Evolutionary conservation across 805 yeast species (phyloP).

Genomic region (Teunomyces cretensis): DNA sequence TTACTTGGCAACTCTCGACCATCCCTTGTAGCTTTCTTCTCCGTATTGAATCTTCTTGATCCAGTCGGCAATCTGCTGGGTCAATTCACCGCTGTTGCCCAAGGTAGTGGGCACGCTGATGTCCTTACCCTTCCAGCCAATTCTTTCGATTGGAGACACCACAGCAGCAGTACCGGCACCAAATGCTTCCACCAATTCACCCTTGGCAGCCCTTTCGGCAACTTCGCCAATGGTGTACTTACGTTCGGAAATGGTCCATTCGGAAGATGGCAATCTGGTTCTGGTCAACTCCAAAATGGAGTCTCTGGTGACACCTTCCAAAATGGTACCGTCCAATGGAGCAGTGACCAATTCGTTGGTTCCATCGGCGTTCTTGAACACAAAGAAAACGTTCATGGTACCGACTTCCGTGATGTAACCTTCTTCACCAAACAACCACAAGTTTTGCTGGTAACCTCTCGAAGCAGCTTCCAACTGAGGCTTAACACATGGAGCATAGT

Average conservation of each 20-base stretch:
- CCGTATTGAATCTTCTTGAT: constrained; percentile 91
- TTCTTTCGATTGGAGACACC: constrained; percentile 88
- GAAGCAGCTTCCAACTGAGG: constrained; percentile 90
- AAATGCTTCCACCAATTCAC: constrained; percentile 89
- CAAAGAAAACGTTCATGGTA: constrained; percentile 94
- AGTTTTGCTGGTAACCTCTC: constrained; percentile 92
- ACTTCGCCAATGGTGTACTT: constrained; percentile 80
- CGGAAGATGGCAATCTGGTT: constrained; percentile 67
- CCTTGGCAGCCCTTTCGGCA: constrained; percentile 69
- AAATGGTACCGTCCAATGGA: constrained; percentile 94
- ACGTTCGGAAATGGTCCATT: constrained; percentile 86
- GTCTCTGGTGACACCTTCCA: constrained; percentile 96
- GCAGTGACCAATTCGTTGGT: constrained; percentile 92
- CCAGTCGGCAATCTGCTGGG: constrained; percentile 80
- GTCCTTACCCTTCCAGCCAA: constrained; percentile 73
- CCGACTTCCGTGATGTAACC: constrained; percentile 91
- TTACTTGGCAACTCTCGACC: constrained; percentile 43
- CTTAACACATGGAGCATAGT: constrained; percentile 92
- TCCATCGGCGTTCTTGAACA: constrained; percentile 76
- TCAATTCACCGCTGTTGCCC: constrained; percentile 82
- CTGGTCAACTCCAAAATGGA: constrained; percentile 77
- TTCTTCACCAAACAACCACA: constrained; percentile 94
- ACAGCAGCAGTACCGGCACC: constrained; percentile 98
- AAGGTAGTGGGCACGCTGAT: constrained; percentile 77
- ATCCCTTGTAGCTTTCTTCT: constrained; percentile 57